Evolutionary conservation across 2,329 filamentous ascomycete species (phyloP), one percentile per base, ranked within the genome.

Genomic region (Lasiodiplodia gonubiensis): DNA sequence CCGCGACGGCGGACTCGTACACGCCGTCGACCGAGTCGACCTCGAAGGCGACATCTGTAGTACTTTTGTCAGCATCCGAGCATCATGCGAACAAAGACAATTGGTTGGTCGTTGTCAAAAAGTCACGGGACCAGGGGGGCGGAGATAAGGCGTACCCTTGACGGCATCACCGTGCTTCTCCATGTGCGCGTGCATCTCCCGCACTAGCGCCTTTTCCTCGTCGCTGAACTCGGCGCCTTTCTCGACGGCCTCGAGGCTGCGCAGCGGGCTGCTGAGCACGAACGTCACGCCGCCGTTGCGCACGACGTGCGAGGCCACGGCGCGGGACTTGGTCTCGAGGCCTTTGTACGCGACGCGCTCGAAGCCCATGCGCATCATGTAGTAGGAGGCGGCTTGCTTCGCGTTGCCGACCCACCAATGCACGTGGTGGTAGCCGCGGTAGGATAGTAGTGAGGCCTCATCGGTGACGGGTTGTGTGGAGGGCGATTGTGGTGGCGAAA

Each of bases 341-440:
- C 94, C 94, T 49, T 87, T 87, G 80, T 97, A 97, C 70, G 94
- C 94, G 67, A 97, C 80, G 23, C 87, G 88, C 74, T 87, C 84
- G 83, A 97, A 97, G 67, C 93, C 94, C 83, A 97, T 93, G 71
- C 93, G 91, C 12, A 88, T 90, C 72, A 90, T 90, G 82, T 97
- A 97, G 82, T 92, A 97, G 16, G 90, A 87, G 48, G 94, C 94
- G 2, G 93, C 92, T 83, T 97, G 94, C 82, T 97, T 97, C 73
- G 94, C 94, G 77, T 98, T 98, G 77, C 94, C 93, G 35, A 97
- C 94, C 83, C 93, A 97, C 94, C 94, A 97, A 72, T 93, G 94
- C 67, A 97, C 88, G 80, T 97, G 92, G 81, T 97, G 92, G 79
- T 97, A 97, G 76, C 92, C 93, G 69, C 88, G 87, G 82, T 97